Evolutionary conservation across 345 rosid species (phyloP).

Genomic region (Acer saccharum): DNA sequence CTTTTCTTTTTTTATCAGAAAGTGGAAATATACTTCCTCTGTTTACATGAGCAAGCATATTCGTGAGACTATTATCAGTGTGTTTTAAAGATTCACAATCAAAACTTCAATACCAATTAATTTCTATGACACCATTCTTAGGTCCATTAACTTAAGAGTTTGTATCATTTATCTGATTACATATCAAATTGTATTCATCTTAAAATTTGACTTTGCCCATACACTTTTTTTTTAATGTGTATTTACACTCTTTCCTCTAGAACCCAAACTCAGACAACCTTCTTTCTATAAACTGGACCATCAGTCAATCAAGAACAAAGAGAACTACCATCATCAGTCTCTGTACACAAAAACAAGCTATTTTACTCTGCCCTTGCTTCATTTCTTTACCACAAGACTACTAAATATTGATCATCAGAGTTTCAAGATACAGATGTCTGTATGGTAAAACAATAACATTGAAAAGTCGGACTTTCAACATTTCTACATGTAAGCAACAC

Average conservation of each 20-base stretch:
- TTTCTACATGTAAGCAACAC: background rate
- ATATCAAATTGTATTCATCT: background rate
- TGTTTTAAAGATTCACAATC: background rate
- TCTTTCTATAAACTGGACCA: background rate
- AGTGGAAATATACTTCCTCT: background rate
- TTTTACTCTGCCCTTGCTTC: background rate
- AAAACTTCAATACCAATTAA: background rate
- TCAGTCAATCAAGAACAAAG: background rate
- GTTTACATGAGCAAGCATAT: background rate
- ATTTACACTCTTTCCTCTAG: background rate
- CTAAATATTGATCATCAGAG: slow-evolving; percentile 1
- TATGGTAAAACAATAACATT: background rate
- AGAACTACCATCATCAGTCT: background rate
- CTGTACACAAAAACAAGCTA: background rate
- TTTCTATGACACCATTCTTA: background rate
- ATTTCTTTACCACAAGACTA: background rate
- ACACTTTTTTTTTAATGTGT: background rate
- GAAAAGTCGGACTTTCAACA: background rate
- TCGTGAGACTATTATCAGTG: background rate
- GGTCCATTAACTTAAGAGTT: background rate
- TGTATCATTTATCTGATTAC: background rate
- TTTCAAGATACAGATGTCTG: background rate
- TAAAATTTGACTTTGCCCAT: background rate
- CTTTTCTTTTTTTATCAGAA: background rate
- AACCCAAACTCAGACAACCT: background rate